Conservation (phyloP, 1,284 basidiomycete species). For the Sporisorium exsertum region DNA sequence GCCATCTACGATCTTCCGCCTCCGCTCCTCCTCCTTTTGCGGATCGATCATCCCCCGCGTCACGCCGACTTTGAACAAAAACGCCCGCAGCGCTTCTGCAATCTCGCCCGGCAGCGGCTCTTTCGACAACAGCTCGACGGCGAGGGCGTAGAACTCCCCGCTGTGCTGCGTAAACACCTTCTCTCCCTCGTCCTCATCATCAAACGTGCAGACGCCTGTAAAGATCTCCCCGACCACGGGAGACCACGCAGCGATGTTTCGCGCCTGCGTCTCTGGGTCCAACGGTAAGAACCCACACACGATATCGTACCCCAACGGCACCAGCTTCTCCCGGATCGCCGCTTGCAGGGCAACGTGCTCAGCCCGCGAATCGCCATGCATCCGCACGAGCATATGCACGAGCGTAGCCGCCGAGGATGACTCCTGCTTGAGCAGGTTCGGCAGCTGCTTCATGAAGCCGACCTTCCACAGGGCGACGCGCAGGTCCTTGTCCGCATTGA, state of each 20-base stretch:
- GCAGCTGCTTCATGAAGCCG: conserved; percentile 99
- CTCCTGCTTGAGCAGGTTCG: conserved; percentile 97
- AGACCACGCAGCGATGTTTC: conserved; percentile 97
- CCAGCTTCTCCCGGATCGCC: conserved; percentile 86
- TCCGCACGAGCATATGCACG: conserved; percentile 88
- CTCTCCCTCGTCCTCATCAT: conserved; percentile 73
- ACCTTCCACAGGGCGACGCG: conserved; percentile 99
- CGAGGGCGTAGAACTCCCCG: conserved; percentile 62
- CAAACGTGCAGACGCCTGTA: conserved; percentile 87
- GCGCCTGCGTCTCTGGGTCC: conserved; percentile 88
- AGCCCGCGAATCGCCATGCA: conserved; percentile 91
- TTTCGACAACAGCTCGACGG: conserved; percentile 64
- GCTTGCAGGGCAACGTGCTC: conserved; percentile 84
- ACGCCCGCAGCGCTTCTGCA: conserved; percentile 39
- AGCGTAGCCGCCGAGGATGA: conserved; percentile 95
- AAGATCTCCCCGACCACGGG: conserved; percentile 95
- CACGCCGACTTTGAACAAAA: conserved; percentile 58
- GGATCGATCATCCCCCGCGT: conserved; percentile 51
- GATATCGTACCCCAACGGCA: conserved; percentile 93
- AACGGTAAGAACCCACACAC: conserved; percentile 90
- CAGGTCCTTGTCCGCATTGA: conserved; percentile 98
- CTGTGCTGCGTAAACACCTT: conserved; percentile 51
- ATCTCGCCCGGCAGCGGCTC: conserved; percentile 52
- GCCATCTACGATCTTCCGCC: conserved; percentile 29
- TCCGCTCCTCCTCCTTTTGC: conserved; percentile 32